Evolutionary conservation across 129 eudicot species (phyloP).

Genomic region (Logfia minima): DNA sequence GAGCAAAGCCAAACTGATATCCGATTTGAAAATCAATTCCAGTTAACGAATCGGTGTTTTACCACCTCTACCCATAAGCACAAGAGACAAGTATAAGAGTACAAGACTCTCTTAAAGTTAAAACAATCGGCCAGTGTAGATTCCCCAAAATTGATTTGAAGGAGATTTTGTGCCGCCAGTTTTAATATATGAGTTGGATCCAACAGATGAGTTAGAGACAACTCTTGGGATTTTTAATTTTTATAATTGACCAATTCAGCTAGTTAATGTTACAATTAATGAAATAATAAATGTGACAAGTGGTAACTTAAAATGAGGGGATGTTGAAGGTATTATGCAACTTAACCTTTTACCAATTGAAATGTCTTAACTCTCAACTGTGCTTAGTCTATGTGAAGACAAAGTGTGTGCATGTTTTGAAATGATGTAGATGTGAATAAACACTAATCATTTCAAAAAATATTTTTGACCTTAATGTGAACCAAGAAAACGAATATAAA

Average conservation of each 20-base stretch:
- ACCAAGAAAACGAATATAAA: too few relatives aligned
- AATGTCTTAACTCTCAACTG: background rate
- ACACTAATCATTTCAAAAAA: background rate
- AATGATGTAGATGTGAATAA: background rate
- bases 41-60: too few relatives aligned
- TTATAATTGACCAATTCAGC: background rate
- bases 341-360: background rate
- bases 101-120: constrained; percentile 3
- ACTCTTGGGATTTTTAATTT: background rate
- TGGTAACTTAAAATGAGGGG: background rate
- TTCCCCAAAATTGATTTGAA: constrained; percentile 23
- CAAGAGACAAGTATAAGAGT: background rate
- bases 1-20: too few relatives aligned
- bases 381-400: too few relatives aligned
- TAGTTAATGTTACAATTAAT: constrained; percentile 3
- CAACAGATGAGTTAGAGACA: constrained; percentile 16
- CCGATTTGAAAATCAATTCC: too few relatives aligned
- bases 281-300: constrained; percentile 10
- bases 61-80: constrained; percentile 8
- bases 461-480: too few relatives aligned
- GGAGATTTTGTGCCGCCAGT: constrained; percentile 22
- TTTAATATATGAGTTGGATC: constrained; percentile 22
- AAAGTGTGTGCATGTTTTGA: too few relatives aligned
- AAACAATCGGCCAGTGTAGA: background rate
- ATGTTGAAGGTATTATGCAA: background rate